Conservation (phyloP, 305 asterid species). For the Fraxinus paxiana region DNA sequence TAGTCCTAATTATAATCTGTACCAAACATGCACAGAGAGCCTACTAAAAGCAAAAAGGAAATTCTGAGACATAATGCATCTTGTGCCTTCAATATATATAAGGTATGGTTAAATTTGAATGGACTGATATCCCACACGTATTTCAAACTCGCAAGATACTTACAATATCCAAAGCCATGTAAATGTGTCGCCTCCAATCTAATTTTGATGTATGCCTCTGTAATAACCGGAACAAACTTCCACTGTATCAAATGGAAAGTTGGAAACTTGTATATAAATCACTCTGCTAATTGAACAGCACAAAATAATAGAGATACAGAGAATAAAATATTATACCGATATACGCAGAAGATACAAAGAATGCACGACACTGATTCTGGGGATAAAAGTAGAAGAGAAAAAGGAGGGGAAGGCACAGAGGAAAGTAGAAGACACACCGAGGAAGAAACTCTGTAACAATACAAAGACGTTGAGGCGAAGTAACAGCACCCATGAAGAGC, state of each 20-base stretch:
- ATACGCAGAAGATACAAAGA: neutral
- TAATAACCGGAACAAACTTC: conserved; percentile 72
- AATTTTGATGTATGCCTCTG: conserved; percentile 63
- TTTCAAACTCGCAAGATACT: conserved; percentile 31
- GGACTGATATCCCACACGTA: conserved; percentile 10
- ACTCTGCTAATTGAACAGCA: neutral
- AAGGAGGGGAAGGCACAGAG: conserved; percentile 11
- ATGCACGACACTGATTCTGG: neutral
- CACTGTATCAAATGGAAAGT: conserved; percentile 45
- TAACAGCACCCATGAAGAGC: conserved; percentile 98
- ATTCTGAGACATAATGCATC: neutral
- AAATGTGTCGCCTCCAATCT: conserved; percentile 70
- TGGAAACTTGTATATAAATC: conserved; percentile 4
- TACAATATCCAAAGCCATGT: conserved; percentile 86
- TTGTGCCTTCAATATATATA: neutral
- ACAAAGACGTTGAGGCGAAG: conserved; percentile 85
- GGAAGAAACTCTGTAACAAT: conserved; percentile 96
- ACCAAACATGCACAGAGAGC: neutral
- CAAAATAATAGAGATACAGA: neutral
- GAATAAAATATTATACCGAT: neutral
- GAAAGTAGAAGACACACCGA: conserved; percentile 44
- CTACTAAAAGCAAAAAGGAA: neutral
- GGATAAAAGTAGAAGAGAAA: conserved; percentile 12
- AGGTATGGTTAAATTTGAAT: neutral
- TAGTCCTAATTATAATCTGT: neutral